A percentile compares a stretch with the other conserved stretches of the same genome.
Conservation (phyloP, 768 basidiomycete genomes). For the Rhizopogon vulgaris region DNA sequence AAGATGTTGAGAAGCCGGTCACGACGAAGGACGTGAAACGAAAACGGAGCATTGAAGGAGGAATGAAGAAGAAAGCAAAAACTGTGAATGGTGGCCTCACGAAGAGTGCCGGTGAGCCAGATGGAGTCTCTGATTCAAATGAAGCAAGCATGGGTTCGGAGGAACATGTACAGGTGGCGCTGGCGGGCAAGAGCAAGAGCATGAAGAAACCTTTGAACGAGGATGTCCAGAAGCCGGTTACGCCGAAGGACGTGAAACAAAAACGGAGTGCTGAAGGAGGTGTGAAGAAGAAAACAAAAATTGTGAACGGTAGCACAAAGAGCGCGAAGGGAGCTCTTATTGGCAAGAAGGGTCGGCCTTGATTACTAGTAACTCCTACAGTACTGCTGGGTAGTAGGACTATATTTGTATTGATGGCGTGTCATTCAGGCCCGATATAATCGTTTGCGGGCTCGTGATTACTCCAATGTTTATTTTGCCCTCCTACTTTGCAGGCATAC, state of each 20-base stretch:
- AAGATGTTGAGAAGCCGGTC: constrained; percentile 25
- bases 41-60: constrained; percentile 37
- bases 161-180: not conserved
- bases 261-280: constrained; percentile 38
- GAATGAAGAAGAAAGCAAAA: constrained; percentile 57
- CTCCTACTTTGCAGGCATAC: not conserved
- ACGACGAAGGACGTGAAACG: constrained; percentile 46
- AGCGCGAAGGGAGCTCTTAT: constrained; percentile 50
- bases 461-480: not conserved
- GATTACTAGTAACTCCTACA: constrained; percentile 5
- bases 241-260: constrained; percentile 45
- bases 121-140: not conserved
- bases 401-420: too few relatives aligned
- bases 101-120: constrained; percentile 32
- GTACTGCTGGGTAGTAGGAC: too few relatives aligned
- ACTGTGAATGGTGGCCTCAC: constrained; percentile 28
- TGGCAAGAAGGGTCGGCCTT: constrained; percentile 42
- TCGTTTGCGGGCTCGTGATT: not conserved
- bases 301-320: constrained; percentile 33
- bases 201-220: constrained; percentile 6
- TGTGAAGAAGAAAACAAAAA: constrained; percentile 55
- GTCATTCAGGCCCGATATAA: too few relatives aligned
- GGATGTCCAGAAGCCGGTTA: constrained; percentile 27
- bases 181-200: not conserved
- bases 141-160: not conserved